Base-by-base conservation (phyloP, 2,329 filamentous ascomycete species). In the Hymenoscyphus fructigenus region DNA sequence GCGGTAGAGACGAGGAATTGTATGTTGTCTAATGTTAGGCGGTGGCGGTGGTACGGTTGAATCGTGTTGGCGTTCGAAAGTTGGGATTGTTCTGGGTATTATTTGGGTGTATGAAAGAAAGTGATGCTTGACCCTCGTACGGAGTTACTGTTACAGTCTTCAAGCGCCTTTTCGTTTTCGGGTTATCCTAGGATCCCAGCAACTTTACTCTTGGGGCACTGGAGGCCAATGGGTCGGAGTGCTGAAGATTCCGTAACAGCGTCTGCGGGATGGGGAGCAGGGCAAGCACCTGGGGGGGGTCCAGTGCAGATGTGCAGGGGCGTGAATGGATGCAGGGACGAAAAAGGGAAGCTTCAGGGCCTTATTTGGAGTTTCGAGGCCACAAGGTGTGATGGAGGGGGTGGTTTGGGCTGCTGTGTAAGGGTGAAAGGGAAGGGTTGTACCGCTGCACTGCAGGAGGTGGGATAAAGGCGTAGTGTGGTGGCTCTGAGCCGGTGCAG, bases 311-410 rank as follows among this genome's bases (percentile, higher is more conserved):
- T 53, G 47, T 26, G 47, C 47, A 53, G 47, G 47, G 47, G 20
- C 47, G 20, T 10, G 47, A 53, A 23, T 53, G 47, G 47, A 38
- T 53, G 47, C 47, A 53, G 47, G 47, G 47, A 26, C 47, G 47
- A 26, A 23, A 38, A 53, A 23, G 47, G 47, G 47, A 23, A 23
- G 10, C 47, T 53, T 26, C 47, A 26, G 47, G 47, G 20, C 47
- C 47, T 53, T 53, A 53, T 53, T 53, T 53, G 47, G 47, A 14
- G 20, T 15, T 53, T 53, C 47, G 47, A 53, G 47, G 47, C n/a
- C 4, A 23, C 20, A 53, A 9, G 47, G 7, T 12, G 47, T 23
- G 47, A 53, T 53, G 47, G 47, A 23, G 47, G 20, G n/a, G 47
- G 20, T 10, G 14, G 47, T 53, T 53, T 26, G 20, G 10, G 47